Evolutionary conservation across 768 basidiomycete species (phyloP).

Genomic region (Sarcomyxa edulis): DNA sequence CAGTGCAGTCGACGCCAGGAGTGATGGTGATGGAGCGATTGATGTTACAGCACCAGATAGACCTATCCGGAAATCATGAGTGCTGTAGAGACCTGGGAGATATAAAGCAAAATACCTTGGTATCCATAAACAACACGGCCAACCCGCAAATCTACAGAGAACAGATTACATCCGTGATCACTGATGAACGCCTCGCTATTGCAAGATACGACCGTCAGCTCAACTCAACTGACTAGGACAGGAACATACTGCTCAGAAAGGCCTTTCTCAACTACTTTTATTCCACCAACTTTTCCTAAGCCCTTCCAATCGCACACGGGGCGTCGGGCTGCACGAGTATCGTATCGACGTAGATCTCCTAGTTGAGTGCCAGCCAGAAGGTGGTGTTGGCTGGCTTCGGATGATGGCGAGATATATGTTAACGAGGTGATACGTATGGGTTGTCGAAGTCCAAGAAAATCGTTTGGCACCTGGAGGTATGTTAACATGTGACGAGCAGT

Average conservation of each 20-base stretch:
- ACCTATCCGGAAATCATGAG: conserved; percentile 30
- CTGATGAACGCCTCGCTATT: conserved; percentile 64
- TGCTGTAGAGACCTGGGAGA: neutral
- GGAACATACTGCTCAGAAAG: conserved; percentile 58
- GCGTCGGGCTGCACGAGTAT: conserved; percentile 61
- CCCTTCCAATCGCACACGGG: conserved; percentile 67
- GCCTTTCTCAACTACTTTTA: conserved; percentile 56
- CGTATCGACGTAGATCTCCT: conserved; percentile 74
- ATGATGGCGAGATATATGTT: conserved; percentile 43
- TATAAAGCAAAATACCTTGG: conserved; percentile 39
- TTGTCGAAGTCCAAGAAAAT: conserved; percentile 67
- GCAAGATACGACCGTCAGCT: conserved; percentile 6
- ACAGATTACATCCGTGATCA: conserved; percentile 61
- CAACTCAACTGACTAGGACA: neutral
- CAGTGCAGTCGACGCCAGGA: conserved; percentile 56
- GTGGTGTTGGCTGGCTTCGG: conserved; percentile 32
- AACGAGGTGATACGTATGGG: conserved; percentile 74
- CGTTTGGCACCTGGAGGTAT: conserved; percentile 56
- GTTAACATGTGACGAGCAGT: neutral
- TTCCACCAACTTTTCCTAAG: conserved; percentile 55
- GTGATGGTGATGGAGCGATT: conserved; percentile 47
- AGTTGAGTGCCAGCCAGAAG: conserved; percentile 68
- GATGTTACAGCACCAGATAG: conserved; percentile 68
- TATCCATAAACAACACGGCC: conserved; percentile 63
- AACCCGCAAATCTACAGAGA: conserved; percentile 63